A percentile compares a stretch with the other conserved stretches of the same genome.
Evolutionary conservation across 352 stramenopile genomes (phyloP).

Genomic region (Globisporangium parvum): DNA sequence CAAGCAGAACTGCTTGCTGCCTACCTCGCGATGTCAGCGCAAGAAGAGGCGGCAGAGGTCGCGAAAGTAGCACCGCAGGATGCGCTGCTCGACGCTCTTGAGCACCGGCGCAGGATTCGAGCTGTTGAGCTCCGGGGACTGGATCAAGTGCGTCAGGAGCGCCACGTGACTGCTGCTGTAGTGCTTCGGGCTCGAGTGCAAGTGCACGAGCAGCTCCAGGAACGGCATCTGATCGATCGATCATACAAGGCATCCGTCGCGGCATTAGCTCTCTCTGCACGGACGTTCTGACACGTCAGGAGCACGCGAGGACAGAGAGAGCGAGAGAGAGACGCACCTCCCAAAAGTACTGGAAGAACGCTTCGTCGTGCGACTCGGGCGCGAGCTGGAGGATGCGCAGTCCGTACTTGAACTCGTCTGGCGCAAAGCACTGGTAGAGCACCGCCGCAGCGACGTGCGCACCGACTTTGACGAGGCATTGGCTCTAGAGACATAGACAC

Average conservation of each 20-base stretch:
- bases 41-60: conserved; percentile 68
- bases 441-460: conserved; percentile 76
- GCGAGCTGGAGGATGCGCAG: conserved; percentile 69
- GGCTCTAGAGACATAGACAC: conserved; percentile 21
- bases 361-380: conserved; percentile 63
- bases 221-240: conserved; percentile 60
- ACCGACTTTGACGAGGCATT: conserved; percentile 80
- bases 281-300: too few relatives aligned
- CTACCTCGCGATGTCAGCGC: background rate
- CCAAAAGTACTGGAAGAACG: conserved; percentile 87
- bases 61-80: conserved; percentile 78
- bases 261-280: too few relatives aligned
- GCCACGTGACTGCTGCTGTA: conserved; percentile 64
- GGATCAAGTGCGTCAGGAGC: conserved; percentile 75
- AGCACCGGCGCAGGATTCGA: conserved; percentile 61
- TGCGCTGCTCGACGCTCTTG: conserved; percentile 68
- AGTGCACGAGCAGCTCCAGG: conserved; percentile 73
- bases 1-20: too few relatives aligned
- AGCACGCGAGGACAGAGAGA: background rate
- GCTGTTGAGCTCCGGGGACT: conserved; percentile 77
- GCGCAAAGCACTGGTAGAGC: conserved; percentile 77
- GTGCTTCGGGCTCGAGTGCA: conserved; percentile 68
- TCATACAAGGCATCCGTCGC: background rate
- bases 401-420: conserved; percentile 77
- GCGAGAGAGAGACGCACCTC: conserved; percentile 32